Evolutionary conservation across 805 yeast genomes (phyloP).

Genomic region (Lachancea meyersii): DNA sequence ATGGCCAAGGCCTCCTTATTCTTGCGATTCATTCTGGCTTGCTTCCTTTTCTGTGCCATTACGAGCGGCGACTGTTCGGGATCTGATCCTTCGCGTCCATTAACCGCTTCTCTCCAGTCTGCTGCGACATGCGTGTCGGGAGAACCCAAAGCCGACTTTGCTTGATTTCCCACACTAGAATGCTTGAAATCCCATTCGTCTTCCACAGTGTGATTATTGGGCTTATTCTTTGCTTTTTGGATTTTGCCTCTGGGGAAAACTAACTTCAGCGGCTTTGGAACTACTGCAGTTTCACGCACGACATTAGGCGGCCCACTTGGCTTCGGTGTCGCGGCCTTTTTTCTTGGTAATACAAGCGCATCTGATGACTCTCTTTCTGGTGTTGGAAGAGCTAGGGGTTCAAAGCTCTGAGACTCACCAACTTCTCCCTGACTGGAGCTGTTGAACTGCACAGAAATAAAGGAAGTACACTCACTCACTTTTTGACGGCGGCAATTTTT

Average conservation of each 20-base stretch:
- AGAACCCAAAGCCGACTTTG: not conserved
- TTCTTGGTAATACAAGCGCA: not conserved
- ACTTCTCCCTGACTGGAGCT: conserved; percentile 3
- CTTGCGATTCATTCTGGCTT: conserved; percentile 13
- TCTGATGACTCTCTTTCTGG: not conserved
- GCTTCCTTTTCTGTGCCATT: conserved; percentile 21
- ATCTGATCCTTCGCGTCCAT: not conserved
- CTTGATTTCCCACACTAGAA: not conserved
- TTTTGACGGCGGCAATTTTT: conserved; percentile 17
- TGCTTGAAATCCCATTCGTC: conserved; percentile 7
- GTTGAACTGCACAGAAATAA: conserved; percentile 20
- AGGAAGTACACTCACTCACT: conserved; percentile 30
- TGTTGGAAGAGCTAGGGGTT: not conserved
- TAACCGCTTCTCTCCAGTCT: no score
- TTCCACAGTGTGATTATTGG: not conserved
- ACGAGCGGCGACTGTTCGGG: conserved; percentile 23
- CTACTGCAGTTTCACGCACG: not conserved
- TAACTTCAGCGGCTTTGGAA: conserved; percentile 2
- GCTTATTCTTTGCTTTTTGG: not conserved
- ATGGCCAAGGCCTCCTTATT: not conserved
- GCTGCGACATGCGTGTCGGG: not conserved
- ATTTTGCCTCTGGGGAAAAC: not conserved
- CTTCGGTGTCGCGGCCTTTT: not conserved
- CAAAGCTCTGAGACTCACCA: not conserved
- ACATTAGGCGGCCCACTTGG: not conserved